Percentiles rank a stretch among this genome's conserved stretches.
These are phyloP conservation scores for Nemania sp. DNA, from an alignment of 2,329 filamentous ascomycete species.

Conservation along the genomic window DNA sequence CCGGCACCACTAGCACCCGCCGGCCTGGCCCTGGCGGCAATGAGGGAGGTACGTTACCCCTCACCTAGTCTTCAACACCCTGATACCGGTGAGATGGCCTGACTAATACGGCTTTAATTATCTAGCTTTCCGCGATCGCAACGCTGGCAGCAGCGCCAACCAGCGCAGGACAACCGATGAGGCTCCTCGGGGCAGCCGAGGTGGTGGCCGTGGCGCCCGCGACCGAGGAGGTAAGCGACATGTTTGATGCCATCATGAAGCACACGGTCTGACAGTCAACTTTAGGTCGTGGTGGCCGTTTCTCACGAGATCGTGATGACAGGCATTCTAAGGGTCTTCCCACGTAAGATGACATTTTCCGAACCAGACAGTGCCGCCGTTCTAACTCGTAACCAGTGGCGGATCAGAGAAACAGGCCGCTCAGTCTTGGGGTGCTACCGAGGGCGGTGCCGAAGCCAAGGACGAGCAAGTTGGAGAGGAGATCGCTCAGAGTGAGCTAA, in stretches of 20 bases:
- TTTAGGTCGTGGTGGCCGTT: slow-evolving; percentile 66
- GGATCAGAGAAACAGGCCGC: slow-evolving; percentile 88
- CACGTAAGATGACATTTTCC: slow-evolving; percentile 56
- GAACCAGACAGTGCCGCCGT: background rate
- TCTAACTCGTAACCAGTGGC: slow-evolving; percentile 56
- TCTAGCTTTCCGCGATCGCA: slow-evolving; percentile 89
- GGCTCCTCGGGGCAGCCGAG: slow-evolving; percentile 64
- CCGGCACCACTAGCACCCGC: slow-evolving; percentile 57
- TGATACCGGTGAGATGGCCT: slow-evolving; percentile 10
- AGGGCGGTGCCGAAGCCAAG: slow-evolving; percentile 85
- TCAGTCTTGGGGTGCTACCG: slow-evolving; percentile 88
- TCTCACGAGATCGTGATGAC: slow-evolving; percentile 67
- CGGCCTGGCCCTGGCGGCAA: slow-evolving; percentile 76
- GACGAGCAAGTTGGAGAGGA: slow-evolving; percentile 93
- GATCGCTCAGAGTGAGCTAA: slow-evolving; percentile 87
- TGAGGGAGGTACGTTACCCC: slow-evolving; percentile 81
- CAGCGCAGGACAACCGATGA: slow-evolving; percentile 83
- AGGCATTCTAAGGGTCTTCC: slow-evolving; percentile 63
- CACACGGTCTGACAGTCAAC: slow-evolving; percentile 36
- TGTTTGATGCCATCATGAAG: background rate
- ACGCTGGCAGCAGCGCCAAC: slow-evolving; percentile 84
- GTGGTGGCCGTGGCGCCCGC: slow-evolving; percentile 73
- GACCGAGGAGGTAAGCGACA: slow-evolving; percentile 66
- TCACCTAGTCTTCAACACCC: background rate
- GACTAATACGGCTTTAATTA: slow-evolving; percentile 2